These are phyloP conservation scores for Nannochloropsis granulata DNA, from an alignment of 108 stramenopile genomes.

Conservation along the genomic window DNA sequence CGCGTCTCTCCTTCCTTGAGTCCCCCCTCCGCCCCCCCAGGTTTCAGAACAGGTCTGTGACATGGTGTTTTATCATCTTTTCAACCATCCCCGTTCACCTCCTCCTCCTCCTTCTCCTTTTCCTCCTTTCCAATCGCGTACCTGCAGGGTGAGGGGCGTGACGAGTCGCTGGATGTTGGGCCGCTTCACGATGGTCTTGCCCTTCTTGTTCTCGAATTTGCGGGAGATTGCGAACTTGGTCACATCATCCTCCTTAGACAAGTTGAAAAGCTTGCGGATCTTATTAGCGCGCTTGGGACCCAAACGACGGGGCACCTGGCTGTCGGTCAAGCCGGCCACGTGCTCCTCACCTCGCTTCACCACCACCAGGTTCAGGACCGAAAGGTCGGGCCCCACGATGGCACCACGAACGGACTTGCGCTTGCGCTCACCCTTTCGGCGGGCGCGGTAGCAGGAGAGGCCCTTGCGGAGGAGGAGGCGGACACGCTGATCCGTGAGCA, in stretches of 20 bases:
- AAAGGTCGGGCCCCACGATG: conserved; percentile 94
- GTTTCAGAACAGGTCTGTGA: background rate
- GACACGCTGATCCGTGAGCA: conserved; percentile 91
- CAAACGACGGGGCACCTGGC: conserved; percentile 77
- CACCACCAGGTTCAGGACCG: conserved; percentile 95
- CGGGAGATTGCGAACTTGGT: conserved; percentile 91
- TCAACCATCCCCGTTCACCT: background rate
- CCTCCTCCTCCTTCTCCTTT: background rate
- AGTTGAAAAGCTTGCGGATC: conserved; percentile 98
- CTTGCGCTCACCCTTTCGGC: conserved; percentile 95
- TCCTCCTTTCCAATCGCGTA: background rate
- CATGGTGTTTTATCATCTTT: background rate
- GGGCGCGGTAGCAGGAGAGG: conserved; percentile 48
- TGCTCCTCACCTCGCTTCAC: conserved; percentile 80
- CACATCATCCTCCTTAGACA: conserved; percentile 98
- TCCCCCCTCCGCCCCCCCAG: background rate
- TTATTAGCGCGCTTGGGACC: conserved; percentile 99
- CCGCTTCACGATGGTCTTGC: conserved; percentile 67
- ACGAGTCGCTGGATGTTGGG: conserved; percentile 99
- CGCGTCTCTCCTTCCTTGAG: background rate
- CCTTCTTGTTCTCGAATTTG: conserved; percentile 91
- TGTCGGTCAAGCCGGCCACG: conserved; percentile 86
- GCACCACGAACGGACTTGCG: conserved; percentile 98
- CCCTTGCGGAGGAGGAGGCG: conserved; percentile 86
- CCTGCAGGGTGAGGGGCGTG: conserved; percentile 80